Base-by-base conservation (phyloP, 352 stramenopile species). In the Plasmopara halstedii region DNA sequence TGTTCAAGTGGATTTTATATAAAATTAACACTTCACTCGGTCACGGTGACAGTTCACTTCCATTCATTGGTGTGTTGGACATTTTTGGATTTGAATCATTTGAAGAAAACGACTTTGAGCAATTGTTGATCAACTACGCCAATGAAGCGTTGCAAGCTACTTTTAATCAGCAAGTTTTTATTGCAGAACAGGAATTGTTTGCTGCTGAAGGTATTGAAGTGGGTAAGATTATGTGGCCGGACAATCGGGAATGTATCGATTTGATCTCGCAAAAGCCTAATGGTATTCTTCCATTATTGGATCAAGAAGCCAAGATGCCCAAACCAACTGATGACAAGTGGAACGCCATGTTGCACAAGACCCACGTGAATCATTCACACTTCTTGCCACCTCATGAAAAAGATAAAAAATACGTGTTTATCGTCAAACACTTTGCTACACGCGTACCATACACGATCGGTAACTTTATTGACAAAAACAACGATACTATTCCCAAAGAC, bases 11-110 rank as follows among this genome's bases (percentile, higher is more conserved):
- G 73, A 87, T 89, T 37, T 41, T 90, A 41, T 68, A 67, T 45
- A 82, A 82, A 54, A 90, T 87, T 53, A 90, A 95, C 78, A 64
- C 59, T 52, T 83, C 71, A 58, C 83, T 74, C 49, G 86, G 78
- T 36, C 85, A 83, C 73, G 88, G 67, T 39, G 84, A 69, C 33
- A 79, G 46, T 49, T 73, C 57, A 42, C 46, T 80, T 22, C 65
- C 70, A 21, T 96, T 95, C 47, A 97, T 98, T 56, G 94, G 92
- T 22, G 79, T 98, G 21, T 64, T 98, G 15, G 95, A 98, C 81
- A 98, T 98, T 59, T 98, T 98, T 65, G 94, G 94, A 14, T 98
- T 98, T 56, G 94, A 98, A 62, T 95, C 85, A 5, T 98, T 98
- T 55, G 80, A 94, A 44, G 68, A 85, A 29, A 98, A 98, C 58